Conservation (phyloP, 192 early-diverging fungal species). For the Jimgerdemannia flammicorona region DNA sequence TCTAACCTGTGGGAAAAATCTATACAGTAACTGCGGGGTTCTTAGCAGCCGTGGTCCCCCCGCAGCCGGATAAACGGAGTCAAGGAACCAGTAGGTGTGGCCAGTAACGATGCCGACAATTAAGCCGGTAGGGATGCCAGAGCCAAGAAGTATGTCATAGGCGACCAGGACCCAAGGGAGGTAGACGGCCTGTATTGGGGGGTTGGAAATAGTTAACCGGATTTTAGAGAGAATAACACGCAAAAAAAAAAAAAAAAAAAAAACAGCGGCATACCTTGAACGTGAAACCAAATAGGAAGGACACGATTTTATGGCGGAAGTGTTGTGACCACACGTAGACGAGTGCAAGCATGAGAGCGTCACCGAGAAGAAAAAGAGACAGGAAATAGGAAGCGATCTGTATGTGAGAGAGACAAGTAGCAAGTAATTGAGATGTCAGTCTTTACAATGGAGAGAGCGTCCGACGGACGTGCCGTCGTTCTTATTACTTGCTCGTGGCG, state of each 20-base stretch:
- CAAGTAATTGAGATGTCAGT: background rate
- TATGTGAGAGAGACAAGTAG: background rate
- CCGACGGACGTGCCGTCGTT: background rate
- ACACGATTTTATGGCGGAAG: conserved; percentile 49
- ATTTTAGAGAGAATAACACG: background rate
- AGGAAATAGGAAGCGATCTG: conserved; percentile 13
- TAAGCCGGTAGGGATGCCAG: conserved; percentile 40
- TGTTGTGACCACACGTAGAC: conserved; percentile 77
- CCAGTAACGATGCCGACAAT: conserved; percentile 62
- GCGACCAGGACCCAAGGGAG: conserved; percentile 70
- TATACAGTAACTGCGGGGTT: conserved; percentile 60
- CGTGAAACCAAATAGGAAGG: conserved; percentile 69
- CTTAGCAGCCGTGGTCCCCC: conserved; percentile 60
- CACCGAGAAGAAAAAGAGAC: conserved; percentile 30
- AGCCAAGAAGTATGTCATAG: conserved; percentile 36
- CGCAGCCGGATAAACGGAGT: conserved; percentile 59
- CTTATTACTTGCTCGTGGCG: no score
- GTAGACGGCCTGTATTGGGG: conserved; percentile 60
- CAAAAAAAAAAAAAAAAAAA: conserved; percentile 1
- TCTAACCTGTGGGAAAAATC: conserved; percentile 32
- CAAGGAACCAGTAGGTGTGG: conserved; percentile 71
- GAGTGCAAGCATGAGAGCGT: conserved; percentile 56
- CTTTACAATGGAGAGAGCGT: background rate
- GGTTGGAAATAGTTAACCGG: no score
- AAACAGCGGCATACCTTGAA: conserved; percentile 48